phyloP scores from a whole-genome alignment of 208 protist species.

The Acanthamoeba castellanii region DNA sequence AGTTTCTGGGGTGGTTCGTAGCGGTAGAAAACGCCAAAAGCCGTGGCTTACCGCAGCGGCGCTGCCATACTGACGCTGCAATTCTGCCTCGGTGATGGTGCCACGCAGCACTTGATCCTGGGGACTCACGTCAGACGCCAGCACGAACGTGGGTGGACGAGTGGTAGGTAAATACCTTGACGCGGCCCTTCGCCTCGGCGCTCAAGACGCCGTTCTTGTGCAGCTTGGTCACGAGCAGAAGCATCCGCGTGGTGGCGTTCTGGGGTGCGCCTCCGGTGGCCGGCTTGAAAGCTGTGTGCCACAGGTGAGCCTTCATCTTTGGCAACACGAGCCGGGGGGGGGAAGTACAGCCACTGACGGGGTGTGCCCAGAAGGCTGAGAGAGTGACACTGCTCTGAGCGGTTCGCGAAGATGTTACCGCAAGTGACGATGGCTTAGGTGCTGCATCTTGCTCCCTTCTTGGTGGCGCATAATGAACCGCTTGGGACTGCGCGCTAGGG shows the following conservation, averaged over 20 bases:
- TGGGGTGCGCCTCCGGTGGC: no score
- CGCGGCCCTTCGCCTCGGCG: background rate
- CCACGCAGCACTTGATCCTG: slow-evolving; percentile 1
- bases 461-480: no score
- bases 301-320: no score
- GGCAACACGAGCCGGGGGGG: no score
- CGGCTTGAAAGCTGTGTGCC: background rate
- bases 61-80: background rate
- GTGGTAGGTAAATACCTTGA: background rate
- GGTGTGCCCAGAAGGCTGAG: background rate
- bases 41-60: background rate
- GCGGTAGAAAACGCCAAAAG: no score
- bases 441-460: no score
- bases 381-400: background rate
- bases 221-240: background rate
- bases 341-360: background rate
- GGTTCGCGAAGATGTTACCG: no score
- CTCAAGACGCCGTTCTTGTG: background rate
- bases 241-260: background rate
- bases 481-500: no score
- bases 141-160: background rate
- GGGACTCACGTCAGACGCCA: background rate
- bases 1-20: no score
- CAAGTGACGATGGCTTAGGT: no score
- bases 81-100: background rate